These are phyloP conservation scores for Senecio squalidus DNA, from an alignment of 140 eudicot species.

Conservation along the genomic window DNA sequence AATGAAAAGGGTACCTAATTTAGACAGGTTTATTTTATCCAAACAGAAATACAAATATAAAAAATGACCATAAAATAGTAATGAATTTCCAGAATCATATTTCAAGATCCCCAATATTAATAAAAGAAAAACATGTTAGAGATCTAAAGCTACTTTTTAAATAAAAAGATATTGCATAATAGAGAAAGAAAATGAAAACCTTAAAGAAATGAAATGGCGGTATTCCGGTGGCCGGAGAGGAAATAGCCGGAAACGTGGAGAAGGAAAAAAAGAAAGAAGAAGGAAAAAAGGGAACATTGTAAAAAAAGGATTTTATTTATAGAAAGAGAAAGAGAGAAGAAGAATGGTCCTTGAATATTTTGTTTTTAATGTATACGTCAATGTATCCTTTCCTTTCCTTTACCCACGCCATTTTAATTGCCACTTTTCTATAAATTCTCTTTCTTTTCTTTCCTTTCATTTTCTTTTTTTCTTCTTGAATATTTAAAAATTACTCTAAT, in stretches of 20 bases:
- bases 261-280: conserved; percentile 10
- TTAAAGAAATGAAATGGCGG: conserved; percentile 23
- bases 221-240: conserved; percentile 30
- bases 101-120: conserved; percentile 14
- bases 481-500: no score
- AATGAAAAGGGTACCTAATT: conserved; percentile 16
- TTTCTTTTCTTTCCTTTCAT: no score
- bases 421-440: no score
- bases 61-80: conserved; percentile 16
- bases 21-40: background rate
- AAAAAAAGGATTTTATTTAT: background rate
- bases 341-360: conserved; percentile 22
- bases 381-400: background rate
- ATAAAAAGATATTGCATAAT: background rate
- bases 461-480: no score
- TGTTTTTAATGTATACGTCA: conserved; percentile 26
- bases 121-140: conserved; percentile 11
- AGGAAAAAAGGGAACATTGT: background rate
- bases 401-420: no score
- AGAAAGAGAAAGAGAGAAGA: conserved; percentile 32
- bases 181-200: conserved; percentile 29
- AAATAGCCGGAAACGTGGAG: conserved; percentile 37
- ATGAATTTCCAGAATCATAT: background rate
- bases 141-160: conserved; percentile 16
- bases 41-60: background rate